These are phyloP conservation scores for Pisolithus tinctorius DNA, from an alignment of 768 basidiomycete species.

Conservation along the genomic window DNA sequence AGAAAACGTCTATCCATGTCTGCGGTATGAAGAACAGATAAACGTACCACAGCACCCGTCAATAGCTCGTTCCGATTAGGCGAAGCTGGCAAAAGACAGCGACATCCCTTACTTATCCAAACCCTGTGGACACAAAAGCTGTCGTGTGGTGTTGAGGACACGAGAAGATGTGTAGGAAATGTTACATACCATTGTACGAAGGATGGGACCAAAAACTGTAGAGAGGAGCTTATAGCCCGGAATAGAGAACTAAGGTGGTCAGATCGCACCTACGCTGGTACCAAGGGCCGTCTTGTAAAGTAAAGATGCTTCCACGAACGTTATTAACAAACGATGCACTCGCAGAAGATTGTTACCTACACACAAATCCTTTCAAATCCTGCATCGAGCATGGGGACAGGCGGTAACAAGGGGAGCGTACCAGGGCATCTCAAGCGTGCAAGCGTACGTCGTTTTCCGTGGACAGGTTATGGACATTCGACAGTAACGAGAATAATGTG, in stretches of 20 bases:
- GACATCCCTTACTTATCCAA: conserved; percentile 14
- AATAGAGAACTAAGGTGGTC: background rate
- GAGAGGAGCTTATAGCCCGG: background rate
- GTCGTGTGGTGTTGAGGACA: background rate
- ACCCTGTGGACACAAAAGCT: conserved; percentile 22
- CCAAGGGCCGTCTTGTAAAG: background rate
- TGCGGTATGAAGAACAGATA: background rate
- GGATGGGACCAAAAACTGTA: conserved; percentile 13
- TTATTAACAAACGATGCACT: no score
- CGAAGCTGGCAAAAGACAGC: background rate
- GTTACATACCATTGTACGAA: conserved; percentile 13
- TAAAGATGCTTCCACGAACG: no score
- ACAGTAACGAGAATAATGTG: background rate
- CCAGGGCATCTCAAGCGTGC: no score
- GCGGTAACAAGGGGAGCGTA: no score
- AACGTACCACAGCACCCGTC: conserved; percentile 11
- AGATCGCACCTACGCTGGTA: conserved; percentile 2
- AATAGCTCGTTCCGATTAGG: conserved; percentile 9
- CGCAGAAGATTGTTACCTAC: no score
- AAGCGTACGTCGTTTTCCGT: no score
- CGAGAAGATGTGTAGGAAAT: background rate
- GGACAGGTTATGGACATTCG: background rate
- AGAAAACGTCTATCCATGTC: background rate
- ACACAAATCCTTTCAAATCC: no score
- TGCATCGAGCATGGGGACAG: no score